Base-by-base conservation (phyloP, 1,284 basidiomycete species). In the Peniophora sp. region DNA sequence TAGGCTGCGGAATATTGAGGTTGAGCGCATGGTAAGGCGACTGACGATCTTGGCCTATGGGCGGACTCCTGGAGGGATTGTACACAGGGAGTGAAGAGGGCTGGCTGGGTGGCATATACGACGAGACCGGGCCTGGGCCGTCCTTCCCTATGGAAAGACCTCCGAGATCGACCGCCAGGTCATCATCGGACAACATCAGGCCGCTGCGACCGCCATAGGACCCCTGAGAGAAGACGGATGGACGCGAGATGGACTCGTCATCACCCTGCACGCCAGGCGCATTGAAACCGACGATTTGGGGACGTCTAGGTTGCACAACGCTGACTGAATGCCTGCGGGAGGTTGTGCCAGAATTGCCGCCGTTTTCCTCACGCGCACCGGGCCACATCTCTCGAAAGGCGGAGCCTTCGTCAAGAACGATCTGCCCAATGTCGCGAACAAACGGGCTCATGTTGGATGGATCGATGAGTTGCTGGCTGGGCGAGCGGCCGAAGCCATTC, bases 311-410 rank as follows among this genome's bases (percentile, higher is more conserved):
- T 62, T 85, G 87, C 15, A 92, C 87, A 53, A 93, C 82, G 52
- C 87, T 91, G 55, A 95, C 90, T 54, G 86, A 90, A 60, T 94
- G 92, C 36, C 92, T 72, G 43, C 92, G 72, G 58, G 86, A 90
- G 10, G 90, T 91, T 1, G 88, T 85, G 0, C 91, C 92, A 59
- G 88, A 90, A 1, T 77, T 78, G 15, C 73, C 77, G 10, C 71
- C 72, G 20, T 78, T 79, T 50, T 74, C 75, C 62, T 85, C 81
- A 54, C 79, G 71, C 72, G 78, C 78, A 24, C 79, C 81, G 0
- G 78, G 73, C 84, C 85, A 88, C 9, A 87, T 70, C 58, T 87
- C 84, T 42, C 82, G 72, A 57, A 85, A 78, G 0, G 79, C 78
- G 0, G 80, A 76, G 3, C 76, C 77, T 50, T 87, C 84, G 58